These are phyloP conservation scores for Euphrasia confusa DNA, from an alignment of 257 asterid genomes.

Conservation along the genomic window DNA sequence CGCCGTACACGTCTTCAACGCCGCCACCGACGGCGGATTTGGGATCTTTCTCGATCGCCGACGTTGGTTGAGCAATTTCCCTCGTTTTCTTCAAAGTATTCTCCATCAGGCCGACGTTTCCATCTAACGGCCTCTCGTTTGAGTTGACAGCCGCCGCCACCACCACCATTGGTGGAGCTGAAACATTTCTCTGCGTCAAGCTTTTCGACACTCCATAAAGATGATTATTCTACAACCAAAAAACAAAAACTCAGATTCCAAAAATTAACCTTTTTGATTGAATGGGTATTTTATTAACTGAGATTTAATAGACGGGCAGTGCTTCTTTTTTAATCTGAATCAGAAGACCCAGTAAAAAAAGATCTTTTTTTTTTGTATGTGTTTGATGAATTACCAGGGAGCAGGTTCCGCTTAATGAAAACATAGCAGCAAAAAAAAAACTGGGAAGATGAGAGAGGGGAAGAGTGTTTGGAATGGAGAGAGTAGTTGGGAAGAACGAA, in stretches of 20 bases:
- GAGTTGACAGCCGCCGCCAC: conserved; percentile 56
- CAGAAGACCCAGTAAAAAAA: conserved; percentile 4
- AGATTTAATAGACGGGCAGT: conserved; percentile 16
- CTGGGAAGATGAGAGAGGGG: conserved; percentile 2
- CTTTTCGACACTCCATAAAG: conserved; percentile 55
- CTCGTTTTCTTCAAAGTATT: conserved; percentile 31
- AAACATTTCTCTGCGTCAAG: conserved; percentile 34
- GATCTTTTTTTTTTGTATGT: background rate
- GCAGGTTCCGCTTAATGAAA: conserved; percentile 52
- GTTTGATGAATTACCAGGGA: conserved; percentile 45
- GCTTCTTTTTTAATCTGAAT: conserved; percentile 24
- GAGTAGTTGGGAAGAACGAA: background rate
- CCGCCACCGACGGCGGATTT: conserved; percentile 47
- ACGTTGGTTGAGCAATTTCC: conserved; percentile 29
- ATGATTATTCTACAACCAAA: conserved; percentile 47
- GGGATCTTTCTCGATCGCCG: conserved; percentile 31
- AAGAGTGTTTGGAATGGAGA: background rate
- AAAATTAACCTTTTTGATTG: conserved; percentile 11
- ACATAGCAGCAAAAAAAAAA: conserved; percentile 38
- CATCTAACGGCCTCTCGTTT: conserved; percentile 61
- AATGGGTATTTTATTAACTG: conserved; percentile 14
- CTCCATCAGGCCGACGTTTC: conserved; percentile 53
- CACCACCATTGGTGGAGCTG: conserved; percentile 45
- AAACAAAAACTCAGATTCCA: conserved; percentile 18
- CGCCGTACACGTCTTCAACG: conserved; percentile 60